These are phyloP conservation scores for Acer saccharum DNA, from an alignment of 345 rosid species.

Conservation along the genomic window DNA sequence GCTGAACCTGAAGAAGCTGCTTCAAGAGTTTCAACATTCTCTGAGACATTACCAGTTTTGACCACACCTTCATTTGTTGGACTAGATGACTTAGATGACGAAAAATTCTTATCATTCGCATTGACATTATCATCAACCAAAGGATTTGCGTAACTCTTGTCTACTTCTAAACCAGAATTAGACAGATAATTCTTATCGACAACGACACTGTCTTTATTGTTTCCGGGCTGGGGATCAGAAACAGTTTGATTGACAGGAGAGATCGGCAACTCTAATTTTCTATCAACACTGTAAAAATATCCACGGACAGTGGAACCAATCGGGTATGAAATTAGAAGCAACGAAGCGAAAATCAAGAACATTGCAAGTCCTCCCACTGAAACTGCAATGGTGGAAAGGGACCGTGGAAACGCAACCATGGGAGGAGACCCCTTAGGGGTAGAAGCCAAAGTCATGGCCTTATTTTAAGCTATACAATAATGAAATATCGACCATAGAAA, in stretches of 20 bases:
- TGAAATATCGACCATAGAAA: not conserved
- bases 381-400: conserved; percentile 56
- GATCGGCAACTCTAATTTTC: conserved; percentile 31
- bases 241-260: conserved; percentile 18
- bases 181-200: conserved; percentile 26
- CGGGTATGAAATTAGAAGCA: conserved; percentile 62
- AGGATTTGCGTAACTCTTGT: conserved; percentile 12
- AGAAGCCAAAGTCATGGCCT: conserved; percentile 55
- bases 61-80: conserved; percentile 25
- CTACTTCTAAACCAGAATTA: conserved; percentile 22
- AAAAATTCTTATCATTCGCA: conserved; percentile 13
- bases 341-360: conserved; percentile 66
- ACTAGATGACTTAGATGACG: conserved; percentile 16
- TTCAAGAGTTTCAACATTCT: not conserved
- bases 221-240: conserved; percentile 10
- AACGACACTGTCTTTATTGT: conserved; percentile 19
- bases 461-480: conserved; percentile 9
- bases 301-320: conserved; percentile 54
- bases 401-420: conserved; percentile 49
- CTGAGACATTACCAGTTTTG: conserved; percentile 22
- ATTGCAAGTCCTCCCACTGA: conserved; percentile 65
- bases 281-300: conserved; percentile 61
- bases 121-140: conserved; percentile 25
- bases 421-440: conserved; percentile 51
- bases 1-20: not conserved